phyloP scores from a whole-genome alignment of 495 filamentous ascomycete species.

The Xanthoparmelia taractica region DNA sequence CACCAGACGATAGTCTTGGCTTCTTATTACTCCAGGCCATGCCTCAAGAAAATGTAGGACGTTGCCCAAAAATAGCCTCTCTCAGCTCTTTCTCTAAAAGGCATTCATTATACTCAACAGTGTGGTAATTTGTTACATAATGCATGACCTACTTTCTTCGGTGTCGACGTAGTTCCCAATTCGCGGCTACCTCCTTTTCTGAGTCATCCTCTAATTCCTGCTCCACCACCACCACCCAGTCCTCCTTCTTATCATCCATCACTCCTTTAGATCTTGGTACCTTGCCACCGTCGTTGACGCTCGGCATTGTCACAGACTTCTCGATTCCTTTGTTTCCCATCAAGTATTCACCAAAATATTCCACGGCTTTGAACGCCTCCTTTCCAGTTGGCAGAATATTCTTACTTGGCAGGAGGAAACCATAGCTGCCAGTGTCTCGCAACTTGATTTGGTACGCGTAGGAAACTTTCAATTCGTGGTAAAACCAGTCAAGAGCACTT shows the following conservation, averaged over 20 bases:
- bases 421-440: slow-evolving; percentile 88
- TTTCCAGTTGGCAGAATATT: slow-evolving; percentile 85
- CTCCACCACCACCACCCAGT: slow-evolving; percentile 13
- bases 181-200: slow-evolving; percentile 2
- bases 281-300: slow-evolving; percentile 8
- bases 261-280: slow-evolving; percentile 4
- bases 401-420: slow-evolving; percentile 79
- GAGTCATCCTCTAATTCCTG: slow-evolving; percentile 11
- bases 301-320: slow-evolving; percentile 9
- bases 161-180: slow-evolving; percentile 12
- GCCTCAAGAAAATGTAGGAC: background rate
- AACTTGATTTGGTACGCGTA: slow-evolving; percentile 94
- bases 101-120: background rate
- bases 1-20: background rate
- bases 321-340: slow-evolving; percentile 37
- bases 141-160: slow-evolving; percentile 1
- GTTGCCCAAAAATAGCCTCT: background rate
- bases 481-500: slow-evolving; percentile 92
- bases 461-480: slow-evolving; percentile 72
- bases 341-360: slow-evolving; percentile 73
- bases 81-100: background rate
- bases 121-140: background rate
- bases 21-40: background rate
- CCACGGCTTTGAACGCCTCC: slow-evolving; percentile 72
- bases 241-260: slow-evolving; percentile 5